Evolutionary conservation across 768 basidiomycete genomes (phyloP).

Genomic region (Candolleomyces eurysporus): DNA sequence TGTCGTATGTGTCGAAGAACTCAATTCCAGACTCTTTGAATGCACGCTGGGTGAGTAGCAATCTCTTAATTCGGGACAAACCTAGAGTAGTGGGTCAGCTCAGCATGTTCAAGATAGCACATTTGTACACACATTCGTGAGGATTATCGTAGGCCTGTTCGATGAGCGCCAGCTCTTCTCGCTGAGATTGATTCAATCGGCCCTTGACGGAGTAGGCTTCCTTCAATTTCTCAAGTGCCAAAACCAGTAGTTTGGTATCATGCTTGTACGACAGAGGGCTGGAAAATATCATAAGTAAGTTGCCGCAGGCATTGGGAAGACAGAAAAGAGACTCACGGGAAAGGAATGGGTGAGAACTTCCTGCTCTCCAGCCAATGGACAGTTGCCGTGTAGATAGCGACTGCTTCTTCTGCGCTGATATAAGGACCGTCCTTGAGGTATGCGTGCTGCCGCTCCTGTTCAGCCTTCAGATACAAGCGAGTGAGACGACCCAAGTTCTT

Average conservation of each 20-base stretch:
- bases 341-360: conserved; percentile 98
- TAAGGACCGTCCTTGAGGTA: conserved; percentile 99
- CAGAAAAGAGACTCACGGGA: conserved; percentile 61
- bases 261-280: conserved; percentile 98
- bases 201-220: conserved; percentile 98
- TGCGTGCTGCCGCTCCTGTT: conserved; percentile 97
- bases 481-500: conserved; percentile 99
- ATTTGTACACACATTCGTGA: conserved; percentile 68
- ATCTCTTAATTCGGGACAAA: conserved; percentile 94
- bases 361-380: conserved; percentile 99
- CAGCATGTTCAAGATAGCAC: too few relatives aligned
- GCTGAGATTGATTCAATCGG: conserved; percentile 95
- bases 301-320: not conserved
- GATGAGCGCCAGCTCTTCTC: conserved; percentile 96
- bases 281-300: conserved; percentile 2
- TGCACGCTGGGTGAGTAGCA: conserved; percentile 93
- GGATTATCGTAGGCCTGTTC: conserved; percentile 99
- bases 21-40: conserved; percentile 99
- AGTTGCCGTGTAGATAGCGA: conserved; percentile 97
- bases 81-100: too few relatives aligned
- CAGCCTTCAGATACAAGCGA: conserved; percentile 96
- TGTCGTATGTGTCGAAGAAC: conserved; percentile 97
- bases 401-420: conserved; percentile 97
- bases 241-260: conserved; percentile 94
- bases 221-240: conserved; percentile 97